Evolutionary conservation across 495 filamentous ascomycete species (phyloP).

Genomic region (Chlorociboria aeruginascens): DNA sequence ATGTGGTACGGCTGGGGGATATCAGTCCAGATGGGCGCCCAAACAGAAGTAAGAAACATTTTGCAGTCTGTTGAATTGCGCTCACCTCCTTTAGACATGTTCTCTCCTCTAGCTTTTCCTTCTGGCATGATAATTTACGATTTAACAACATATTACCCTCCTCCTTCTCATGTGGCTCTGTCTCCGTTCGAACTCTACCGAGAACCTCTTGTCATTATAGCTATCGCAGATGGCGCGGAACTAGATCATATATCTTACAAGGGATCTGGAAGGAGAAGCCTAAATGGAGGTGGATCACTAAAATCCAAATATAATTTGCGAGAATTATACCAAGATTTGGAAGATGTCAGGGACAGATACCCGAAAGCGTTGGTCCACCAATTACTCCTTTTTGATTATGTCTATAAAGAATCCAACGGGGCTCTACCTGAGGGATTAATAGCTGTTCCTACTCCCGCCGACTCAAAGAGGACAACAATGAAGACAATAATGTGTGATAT

Average conservation of each 20-base stretch:
- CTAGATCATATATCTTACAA: slow-evolving; percentile 30
- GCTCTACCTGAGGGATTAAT: slow-evolving; percentile 49
- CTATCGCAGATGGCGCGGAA: slow-evolving; percentile 61
- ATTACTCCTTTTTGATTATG: slow-evolving; percentile 67
- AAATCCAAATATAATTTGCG: slow-evolving; percentile 35
- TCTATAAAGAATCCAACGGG: slow-evolving; percentile 29
- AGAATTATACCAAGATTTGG: slow-evolving; percentile 49
- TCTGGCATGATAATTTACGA: slow-evolving; percentile 84
- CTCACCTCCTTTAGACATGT: slow-evolving; percentile 56
- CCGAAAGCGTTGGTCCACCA: slow-evolving; percentile 68
- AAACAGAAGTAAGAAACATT: slow-evolving; percentile 61
- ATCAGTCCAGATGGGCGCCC: slow-evolving; percentile 79
- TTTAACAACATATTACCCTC: slow-evolving; percentile 65
- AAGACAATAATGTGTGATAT: slow-evolving; percentile 92
- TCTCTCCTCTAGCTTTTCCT: slow-evolving; percentile 87
- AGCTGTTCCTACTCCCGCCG: slow-evolving; percentile 57
- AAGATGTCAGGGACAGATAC: slow-evolving; percentile 58
- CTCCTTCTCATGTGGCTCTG: slow-evolving; percentile 62
- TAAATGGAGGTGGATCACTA: slow-evolving; percentile 28
- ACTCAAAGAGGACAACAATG: slow-evolving; percentile 75
- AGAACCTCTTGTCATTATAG: slow-evolving; percentile 69
- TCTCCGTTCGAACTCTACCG: slow-evolving; percentile 79
- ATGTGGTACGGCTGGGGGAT: slow-evolving; percentile 80
- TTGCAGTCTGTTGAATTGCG: not conserved
- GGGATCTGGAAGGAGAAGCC: slow-evolving; percentile 31